Evolutionary conservation across 352 stramenopile genomes (phyloP).

Genomic region (Phytophthora tubulina): DNA sequence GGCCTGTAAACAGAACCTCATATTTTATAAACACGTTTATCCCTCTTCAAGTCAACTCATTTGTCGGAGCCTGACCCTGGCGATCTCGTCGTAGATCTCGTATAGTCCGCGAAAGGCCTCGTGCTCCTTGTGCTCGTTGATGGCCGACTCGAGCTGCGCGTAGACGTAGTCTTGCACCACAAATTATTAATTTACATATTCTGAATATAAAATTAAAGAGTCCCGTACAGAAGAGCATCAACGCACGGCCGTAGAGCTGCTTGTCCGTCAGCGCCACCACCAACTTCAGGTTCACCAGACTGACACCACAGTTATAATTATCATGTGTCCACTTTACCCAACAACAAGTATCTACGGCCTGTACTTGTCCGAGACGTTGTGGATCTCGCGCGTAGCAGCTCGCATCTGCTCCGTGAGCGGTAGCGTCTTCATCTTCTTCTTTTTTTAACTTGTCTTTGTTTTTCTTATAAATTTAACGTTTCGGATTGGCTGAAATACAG

Average conservation of each 20-base stretch:
- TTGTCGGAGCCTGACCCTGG: constrained; percentile 40
- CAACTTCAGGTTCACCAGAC: constrained; percentile 77
- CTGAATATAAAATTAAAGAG: not conserved
- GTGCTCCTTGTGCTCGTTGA: constrained; percentile 58
- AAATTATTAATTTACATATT: constrained; percentile 9
- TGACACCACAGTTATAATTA: constrained; percentile 22
- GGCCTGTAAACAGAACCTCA: constrained; percentile 40
- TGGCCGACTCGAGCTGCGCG: constrained; percentile 63
- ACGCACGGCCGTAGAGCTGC: constrained; percentile 65
- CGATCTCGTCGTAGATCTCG: constrained; percentile 51
- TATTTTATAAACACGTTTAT: constrained; percentile 4
- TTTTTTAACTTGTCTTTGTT: not conserved
- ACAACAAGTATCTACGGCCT: not conserved
- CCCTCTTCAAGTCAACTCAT: not conserved
- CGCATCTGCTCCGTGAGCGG: constrained; percentile 64
- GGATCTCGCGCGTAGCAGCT: constrained; percentile 54
- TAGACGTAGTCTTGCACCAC: constrained; percentile 68
- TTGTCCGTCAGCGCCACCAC: constrained; percentile 72
- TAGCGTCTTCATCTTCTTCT: constrained; percentile 7
- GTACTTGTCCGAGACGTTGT: constrained; percentile 69
- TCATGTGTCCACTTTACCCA: not conserved
- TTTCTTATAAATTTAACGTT: constrained; percentile 11
- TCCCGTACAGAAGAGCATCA: constrained; percentile 76
- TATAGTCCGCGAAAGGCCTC: constrained; percentile 52
- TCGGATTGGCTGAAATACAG: constrained; percentile 24